phyloP scores from a whole-genome alignment of 2,329 filamentous ascomycete genomes.

The Botrytis tulipae region DNA sequence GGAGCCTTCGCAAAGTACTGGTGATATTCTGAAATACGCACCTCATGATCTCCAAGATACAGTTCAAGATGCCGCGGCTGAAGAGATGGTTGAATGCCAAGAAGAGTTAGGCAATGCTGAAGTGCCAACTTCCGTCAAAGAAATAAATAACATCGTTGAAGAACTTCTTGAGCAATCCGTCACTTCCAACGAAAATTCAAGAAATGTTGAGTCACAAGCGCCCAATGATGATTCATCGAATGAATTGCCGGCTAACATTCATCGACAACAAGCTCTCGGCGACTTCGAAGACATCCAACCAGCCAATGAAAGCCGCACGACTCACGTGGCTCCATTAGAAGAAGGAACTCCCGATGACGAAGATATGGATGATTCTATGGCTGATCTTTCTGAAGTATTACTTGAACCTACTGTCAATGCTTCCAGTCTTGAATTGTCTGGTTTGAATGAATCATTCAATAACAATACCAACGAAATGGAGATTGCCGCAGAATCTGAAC shows the following conservation, averaged over 20 bases:
- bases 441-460: neutral
- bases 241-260: neutral
- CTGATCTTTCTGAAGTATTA: slow-evolving; percentile 11
- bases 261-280: neutral
- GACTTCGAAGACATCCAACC: neutral
- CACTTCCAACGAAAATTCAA: neutral
- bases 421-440: neutral
- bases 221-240: neutral
- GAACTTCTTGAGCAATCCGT: slow-evolving; percentile 11
- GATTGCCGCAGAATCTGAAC: neutral
- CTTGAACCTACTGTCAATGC: slow-evolving; percentile 13
- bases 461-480: neutral
- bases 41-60: neutral
- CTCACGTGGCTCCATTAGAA: slow-evolving; percentile 2
- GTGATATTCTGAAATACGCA: no score
- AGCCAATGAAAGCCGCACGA: neutral
- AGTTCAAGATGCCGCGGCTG: neutral
- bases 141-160: slow-evolving; percentile 3
- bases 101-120: neutral
- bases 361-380: slow-evolving; percentile 8
- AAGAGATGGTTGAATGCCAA: neutral
- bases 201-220: neutral
- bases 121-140: neutral
- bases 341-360: slow-evolving; percentile 4
- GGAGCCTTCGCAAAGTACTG: neutral